Evolutionary conservation across 228 moss, liverwort and hornwort species (phyloP), one percentile per base, ranked within the genome.

Genomic region (Sphagnum magellanicum): DNA sequence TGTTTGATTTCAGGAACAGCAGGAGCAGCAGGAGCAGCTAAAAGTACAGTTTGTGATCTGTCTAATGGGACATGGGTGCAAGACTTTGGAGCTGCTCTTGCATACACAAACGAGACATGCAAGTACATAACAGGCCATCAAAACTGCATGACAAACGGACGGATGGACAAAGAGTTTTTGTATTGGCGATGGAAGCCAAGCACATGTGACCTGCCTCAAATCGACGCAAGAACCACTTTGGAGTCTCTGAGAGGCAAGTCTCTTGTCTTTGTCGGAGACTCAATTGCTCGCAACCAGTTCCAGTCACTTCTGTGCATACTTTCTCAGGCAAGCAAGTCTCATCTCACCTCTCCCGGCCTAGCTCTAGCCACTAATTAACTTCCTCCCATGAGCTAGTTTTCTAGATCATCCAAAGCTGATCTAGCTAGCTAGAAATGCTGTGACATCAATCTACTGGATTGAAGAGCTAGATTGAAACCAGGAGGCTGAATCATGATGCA

Each of bases 101-200:
- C 32, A 1, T 93, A 93, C 73, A 82, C 88, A 13, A 91, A 91
- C 51, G 50, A 51, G 6, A 91, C 86, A 4, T 92, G 95, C 62
- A 50, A 48, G 47, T 69, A 68, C 6, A 89, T 92, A 55, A 76
- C 81, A 69, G 63, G 14, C 6, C 53, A 74, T 66, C 91, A 97
- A 65, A 76, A 92, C 61, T 97, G 96, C 74, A 73, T 91, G 16
- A 73, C 14, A 9, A 91, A 97, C 8, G 96, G 96, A 66, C 84
- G 93, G 57, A 87, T 80, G 5, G 92, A 89, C 60, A 67, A 50
- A 4, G 79, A 61, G 8, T 97, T 83, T 14, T 51, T 97, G 48
- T 48, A 90, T 50, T 91, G 87, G 90, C 89, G 68, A 74, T 97
- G 96, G 96, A 82, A 91, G 69, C 93, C 91, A 7, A 81, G 86